Evolutionary conservation across 371 early-diverging fungal genomes (phyloP).

Genomic region (Umbelopsis sp.): DNA sequence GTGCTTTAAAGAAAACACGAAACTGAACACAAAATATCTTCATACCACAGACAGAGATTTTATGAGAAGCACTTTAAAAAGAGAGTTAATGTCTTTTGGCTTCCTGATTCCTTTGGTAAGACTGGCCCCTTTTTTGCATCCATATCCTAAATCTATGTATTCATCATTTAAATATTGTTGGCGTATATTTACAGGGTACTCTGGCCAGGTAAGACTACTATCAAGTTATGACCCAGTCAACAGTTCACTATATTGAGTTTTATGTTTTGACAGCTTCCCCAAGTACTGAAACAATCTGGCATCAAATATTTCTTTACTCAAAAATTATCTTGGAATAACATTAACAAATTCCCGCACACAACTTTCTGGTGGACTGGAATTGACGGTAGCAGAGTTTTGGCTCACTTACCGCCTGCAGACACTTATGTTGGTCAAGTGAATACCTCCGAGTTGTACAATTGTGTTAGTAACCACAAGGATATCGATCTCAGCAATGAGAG

Average conservation of each 20-base stretch:
- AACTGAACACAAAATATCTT: not conserved
- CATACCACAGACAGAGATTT: conserved; percentile 70
- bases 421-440: conserved; percentile 50
- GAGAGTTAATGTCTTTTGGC: conserved; percentile 87
- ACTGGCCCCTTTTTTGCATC: not conserved
- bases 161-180: not conserved
- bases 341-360: conserved; percentile 96
- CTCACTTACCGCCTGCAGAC: conserved; percentile 86
- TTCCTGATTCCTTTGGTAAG: conserved; percentile 88
- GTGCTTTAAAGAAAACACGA: not conserved
- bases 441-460: not conserved
- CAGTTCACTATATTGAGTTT: not conserved
- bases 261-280: conserved; percentile 73
- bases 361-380: conserved; percentile 89
- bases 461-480: conserved; percentile 78
- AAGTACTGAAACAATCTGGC: conserved; percentile 82
- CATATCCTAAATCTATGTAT: not conserved
- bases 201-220: conserved; percentile 31
- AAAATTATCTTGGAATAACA: conserved; percentile 97
- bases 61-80: conserved; percentile 86
- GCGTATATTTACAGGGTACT: conserved; percentile 37
- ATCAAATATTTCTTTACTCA: conserved; percentile 97
- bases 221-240: not conserved
- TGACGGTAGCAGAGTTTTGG: conserved; percentile 73
- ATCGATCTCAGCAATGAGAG: conserved; percentile 69